These are phyloP conservation scores for Citrus mangshanensis DNA, from an alignment of 345 rosid species.

Conservation along the genomic window DNA sequence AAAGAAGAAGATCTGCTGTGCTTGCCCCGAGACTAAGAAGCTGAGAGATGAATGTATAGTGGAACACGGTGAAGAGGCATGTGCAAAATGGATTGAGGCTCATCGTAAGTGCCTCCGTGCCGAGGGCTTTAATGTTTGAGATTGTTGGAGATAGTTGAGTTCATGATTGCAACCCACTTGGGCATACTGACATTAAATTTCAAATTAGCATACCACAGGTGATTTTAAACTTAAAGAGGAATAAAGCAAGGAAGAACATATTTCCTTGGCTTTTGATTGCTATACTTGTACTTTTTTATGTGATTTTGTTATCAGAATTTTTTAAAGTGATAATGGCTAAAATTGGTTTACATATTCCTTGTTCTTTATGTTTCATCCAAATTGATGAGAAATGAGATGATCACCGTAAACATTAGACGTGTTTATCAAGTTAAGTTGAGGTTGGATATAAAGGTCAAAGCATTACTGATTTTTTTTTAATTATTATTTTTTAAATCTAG, in stretches of 20 bases:
- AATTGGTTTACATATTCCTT: neutral
- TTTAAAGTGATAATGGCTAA: neutral
- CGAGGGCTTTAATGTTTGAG: slow-evolving; percentile 83
- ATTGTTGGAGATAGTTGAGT: slow-evolving; percentile 12
- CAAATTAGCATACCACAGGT: slow-evolving; percentile 7
- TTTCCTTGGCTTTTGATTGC: slow-evolving; percentile 3
- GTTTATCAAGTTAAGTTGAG: neutral
- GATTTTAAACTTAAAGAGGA: slow-evolving; percentile 4
- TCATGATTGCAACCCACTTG: slow-evolving; percentile 21
- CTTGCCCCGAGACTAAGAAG: slow-evolving; percentile 87
- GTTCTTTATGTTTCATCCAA: neutral
- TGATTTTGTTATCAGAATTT: neutral
- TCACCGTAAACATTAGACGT: neutral
- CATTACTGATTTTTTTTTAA: neutral
- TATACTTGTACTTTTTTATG: neutral
- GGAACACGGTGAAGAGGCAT: slow-evolving; percentile 77
- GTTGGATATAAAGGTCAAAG: neutral
- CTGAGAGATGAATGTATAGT: slow-evolving; percentile 93
- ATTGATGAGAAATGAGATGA: neutral
- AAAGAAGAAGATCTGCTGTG: slow-evolving; percentile 89
- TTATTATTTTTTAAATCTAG: too few relatives aligned
- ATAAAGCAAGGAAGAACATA: slow-evolving; percentile 18
- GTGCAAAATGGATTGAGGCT: slow-evolving; percentile 95
- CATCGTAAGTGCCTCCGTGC: slow-evolving; percentile 86
- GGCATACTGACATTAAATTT: slow-evolving; percentile 12